Evolutionary conservation across 768 basidiomycete species (phyloP).

Genomic region (Suillus discolor): DNA sequence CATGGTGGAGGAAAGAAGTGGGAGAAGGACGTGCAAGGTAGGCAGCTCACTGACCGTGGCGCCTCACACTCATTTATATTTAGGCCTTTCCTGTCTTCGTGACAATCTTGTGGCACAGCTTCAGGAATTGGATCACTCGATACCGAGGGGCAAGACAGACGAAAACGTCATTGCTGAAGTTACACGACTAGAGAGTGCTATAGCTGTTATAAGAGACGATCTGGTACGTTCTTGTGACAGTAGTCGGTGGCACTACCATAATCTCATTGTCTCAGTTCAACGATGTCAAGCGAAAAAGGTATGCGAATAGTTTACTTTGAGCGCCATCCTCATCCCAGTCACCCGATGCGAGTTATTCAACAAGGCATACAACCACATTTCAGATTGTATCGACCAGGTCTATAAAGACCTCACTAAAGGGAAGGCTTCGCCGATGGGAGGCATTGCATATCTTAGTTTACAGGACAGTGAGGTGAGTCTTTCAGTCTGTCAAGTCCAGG

Average conservation of each 20-base stretch:
- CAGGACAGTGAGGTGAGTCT: slow-evolving; percentile 88
- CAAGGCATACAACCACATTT: slow-evolving; percentile 95
- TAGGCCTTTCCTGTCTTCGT: slow-evolving; percentile 58
- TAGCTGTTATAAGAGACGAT: too few relatives aligned
- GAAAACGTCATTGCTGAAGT: too few relatives aligned
- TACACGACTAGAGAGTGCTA: too few relatives aligned
- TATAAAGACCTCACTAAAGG: slow-evolving; percentile 99
- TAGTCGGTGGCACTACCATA: too few relatives aligned
- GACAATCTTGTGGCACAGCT: too few relatives aligned
- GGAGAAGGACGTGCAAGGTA: slow-evolving; percentile 90
- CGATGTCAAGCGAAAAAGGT: slow-evolving; percentile 84
- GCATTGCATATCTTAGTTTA: slow-evolving; percentile 93
- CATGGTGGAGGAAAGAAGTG: slow-evolving; percentile 82
- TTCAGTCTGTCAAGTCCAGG: slow-evolving; percentile 28
- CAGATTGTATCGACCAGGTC: slow-evolving; percentile 90
- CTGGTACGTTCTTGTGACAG: too few relatives aligned
- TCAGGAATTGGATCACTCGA: too few relatives aligned
- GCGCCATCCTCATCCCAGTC: slow-evolving; percentile 6
- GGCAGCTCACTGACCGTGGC: slow-evolving; percentile 19
- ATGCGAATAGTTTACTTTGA: slow-evolving; percentile 16
- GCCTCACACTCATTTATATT: slow-evolving; percentile 7
- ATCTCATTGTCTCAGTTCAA: too few relatives aligned
- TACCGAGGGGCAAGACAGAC: too few relatives aligned
- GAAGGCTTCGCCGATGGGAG: slow-evolving; percentile 90
- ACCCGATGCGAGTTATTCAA: slow-evolving; percentile 82